Conservation (phyloP, 345 rosid species). For the Zanthoxylum bungeanum region DNA sequence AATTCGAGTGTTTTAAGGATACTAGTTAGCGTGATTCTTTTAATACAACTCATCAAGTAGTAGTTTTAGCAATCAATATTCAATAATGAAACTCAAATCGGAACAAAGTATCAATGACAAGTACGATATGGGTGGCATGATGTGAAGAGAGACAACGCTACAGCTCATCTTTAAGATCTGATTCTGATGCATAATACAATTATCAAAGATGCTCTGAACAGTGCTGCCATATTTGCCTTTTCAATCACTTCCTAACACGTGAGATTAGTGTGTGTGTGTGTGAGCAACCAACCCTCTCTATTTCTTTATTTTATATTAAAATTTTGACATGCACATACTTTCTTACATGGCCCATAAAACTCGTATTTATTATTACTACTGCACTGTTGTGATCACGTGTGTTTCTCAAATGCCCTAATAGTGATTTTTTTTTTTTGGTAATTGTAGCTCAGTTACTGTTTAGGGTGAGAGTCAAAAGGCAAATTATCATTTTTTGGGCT, state of each 20-base stretch:
- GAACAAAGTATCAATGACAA: constrained; percentile 19
- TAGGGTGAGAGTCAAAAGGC: neutral
- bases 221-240: neutral
- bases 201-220: constrained; percentile 15
- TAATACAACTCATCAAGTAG: too few relatives aligned
- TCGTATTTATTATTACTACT: neutral
- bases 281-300: too few relatives aligned
- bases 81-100: too few relatives aligned
- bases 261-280: too few relatives aligned
- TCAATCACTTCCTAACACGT: constrained; percentile 9
- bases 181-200: too few relatives aligned
- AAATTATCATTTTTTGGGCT: too few relatives aligned
- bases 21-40: too few relatives aligned
- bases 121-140: constrained; percentile 6
- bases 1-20: too few relatives aligned
- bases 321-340: neutral
- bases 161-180: constrained; percentile 43
- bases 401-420: neutral
- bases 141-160: constrained; percentile 16
- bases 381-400: neutral
- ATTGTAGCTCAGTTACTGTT: neutral
- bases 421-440: neutral
- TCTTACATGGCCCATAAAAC: neutral
- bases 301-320: too few relatives aligned
- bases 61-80: too few relatives aligned